Evolutionary conservation across 106 monocot genomes (phyloP).

Genomic region (Platanthera guangdongensis): DNA sequence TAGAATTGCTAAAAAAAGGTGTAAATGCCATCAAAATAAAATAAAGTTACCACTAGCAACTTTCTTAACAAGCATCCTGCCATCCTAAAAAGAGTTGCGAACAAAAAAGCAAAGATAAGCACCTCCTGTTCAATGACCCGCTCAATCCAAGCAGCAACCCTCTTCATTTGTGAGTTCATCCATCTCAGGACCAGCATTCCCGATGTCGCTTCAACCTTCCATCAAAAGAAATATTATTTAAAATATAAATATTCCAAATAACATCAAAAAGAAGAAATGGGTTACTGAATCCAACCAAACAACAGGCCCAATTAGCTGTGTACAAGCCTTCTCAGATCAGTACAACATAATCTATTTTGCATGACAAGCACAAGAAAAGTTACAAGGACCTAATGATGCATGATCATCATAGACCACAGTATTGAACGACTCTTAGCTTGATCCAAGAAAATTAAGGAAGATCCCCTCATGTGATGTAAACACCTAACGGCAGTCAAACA

Average conservation of each 20-base stretch:
- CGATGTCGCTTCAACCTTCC: conserved; percentile 76
- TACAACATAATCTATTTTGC: not conserved
- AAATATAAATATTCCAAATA: not conserved
- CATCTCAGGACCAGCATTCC: conserved; percentile 81
- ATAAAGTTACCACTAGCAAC: not conserved
- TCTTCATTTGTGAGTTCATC: conserved; percentile 78
- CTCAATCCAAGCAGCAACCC: conserved; percentile 80
- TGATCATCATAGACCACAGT: not conserved
- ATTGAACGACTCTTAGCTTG: not conserved
- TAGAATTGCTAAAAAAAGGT: not conserved
- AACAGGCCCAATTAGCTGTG: not conserved
- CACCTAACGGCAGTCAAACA: no score
- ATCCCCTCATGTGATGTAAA: no score
- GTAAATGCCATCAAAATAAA: not conserved
- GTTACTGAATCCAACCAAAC: not conserved
- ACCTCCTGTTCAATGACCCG: conserved; percentile 82
- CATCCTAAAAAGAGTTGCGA: not conserved
- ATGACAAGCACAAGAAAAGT: not conserved
- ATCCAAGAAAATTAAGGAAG: not conserved
- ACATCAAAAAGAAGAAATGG: not conserved
- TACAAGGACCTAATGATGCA: not conserved
- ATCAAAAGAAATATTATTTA: conserved; percentile 9
- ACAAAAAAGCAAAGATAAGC: conserved; percentile 2
- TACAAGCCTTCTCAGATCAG: not conserved
- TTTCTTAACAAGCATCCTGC: not conserved